Conservation (phyloP, 805 yeast species). For the Metschnikowia shivogae region DNA sequence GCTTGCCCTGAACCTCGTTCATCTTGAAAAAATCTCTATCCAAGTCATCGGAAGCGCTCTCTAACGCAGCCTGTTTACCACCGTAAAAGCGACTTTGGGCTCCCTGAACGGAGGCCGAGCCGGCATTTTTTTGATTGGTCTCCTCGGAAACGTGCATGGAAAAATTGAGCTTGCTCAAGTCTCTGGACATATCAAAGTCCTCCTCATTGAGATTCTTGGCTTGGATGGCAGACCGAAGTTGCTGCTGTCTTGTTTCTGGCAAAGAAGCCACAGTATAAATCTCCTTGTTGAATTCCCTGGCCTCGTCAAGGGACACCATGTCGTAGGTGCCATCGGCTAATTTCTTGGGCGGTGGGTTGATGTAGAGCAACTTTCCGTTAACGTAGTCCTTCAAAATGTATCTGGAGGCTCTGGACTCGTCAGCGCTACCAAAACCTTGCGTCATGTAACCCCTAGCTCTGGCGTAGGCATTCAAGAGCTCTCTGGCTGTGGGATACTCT, state of each 20-base stretch:
- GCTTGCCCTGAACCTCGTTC: slow-evolving; percentile 58
- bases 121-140: slow-evolving; percentile 20
- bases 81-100: slow-evolving; percentile 61
- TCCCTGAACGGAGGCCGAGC: slow-evolving; percentile 17
- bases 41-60: slow-evolving; percentile 74
- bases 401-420: slow-evolving; percentile 91
- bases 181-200: slow-evolving; percentile 61
- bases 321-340: slow-evolving; percentile 58
- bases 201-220: slow-evolving; percentile 48
- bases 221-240: slow-evolving; percentile 60
- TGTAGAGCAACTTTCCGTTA: slow-evolving; percentile 79
- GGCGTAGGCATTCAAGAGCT: slow-evolving; percentile 85
- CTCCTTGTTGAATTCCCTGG: slow-evolving; percentile 64
- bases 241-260: slow-evolving; percentile 71
- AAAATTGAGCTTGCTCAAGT: slow-evolving; percentile 69
- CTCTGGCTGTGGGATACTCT: slow-evolving; percentile 76
- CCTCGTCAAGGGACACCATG: slow-evolving; percentile 38
- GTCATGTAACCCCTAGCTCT: slow-evolving; percentile 97
- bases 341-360: slow-evolving; percentile 79
- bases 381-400: slow-evolving; percentile 92
- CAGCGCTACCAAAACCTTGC: slow-evolving; percentile 96
- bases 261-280: slow-evolving; percentile 61
- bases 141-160: slow-evolving; percentile 63
- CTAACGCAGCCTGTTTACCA: slow-evolving; percentile 77
- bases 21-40: slow-evolving; percentile 82